These are phyloP conservation scores for Zygoascus tannicola DNA, from an alignment of 805 yeast genomes.

Conservation along the genomic window DNA sequence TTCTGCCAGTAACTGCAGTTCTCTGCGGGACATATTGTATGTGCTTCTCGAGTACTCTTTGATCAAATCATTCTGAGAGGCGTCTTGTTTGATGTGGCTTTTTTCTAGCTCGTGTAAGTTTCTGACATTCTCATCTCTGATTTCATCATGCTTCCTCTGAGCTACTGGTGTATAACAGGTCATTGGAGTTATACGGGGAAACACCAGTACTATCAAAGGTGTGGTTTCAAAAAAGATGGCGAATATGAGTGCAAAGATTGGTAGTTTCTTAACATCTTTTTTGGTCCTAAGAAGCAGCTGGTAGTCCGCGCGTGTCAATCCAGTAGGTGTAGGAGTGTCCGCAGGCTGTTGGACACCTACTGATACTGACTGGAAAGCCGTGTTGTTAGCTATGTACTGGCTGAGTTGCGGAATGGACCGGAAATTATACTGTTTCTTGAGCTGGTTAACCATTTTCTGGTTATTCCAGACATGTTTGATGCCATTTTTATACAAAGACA, in stretches of 20 bases:
- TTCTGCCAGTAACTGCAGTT: constrained; percentile 14
- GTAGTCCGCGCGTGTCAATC: constrained; percentile 37
- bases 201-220: constrained; percentile 39
- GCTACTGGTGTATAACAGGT: constrained; percentile 40
- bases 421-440: constrained; percentile 15
- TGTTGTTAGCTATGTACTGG: constrained; percentile 19
- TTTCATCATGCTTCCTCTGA: constrained; percentile 28
- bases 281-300: constrained; percentile 44
- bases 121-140: constrained; percentile 15
- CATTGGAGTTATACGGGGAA: constrained; percentile 53
- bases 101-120: neutral
- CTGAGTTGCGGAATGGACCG: constrained; percentile 14
- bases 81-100: neutral
- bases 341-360: neutral
- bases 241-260: constrained; percentile 47
- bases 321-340: constrained; percentile 11
- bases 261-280: constrained; percentile 43
- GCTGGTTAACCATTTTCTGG: constrained; percentile 12
- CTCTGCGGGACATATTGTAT: constrained; percentile 10
- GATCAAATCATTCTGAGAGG: neutral
- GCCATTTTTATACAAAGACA: constrained; percentile 39
- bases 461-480: constrained; percentile 42
- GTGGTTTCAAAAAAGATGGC: constrained; percentile 50
- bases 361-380: neutral
- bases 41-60: constrained; percentile 12